phyloP scores from a whole-genome alignment of 2,329 filamentous ascomycete species.

The Calonectria henricotiae region DNA sequence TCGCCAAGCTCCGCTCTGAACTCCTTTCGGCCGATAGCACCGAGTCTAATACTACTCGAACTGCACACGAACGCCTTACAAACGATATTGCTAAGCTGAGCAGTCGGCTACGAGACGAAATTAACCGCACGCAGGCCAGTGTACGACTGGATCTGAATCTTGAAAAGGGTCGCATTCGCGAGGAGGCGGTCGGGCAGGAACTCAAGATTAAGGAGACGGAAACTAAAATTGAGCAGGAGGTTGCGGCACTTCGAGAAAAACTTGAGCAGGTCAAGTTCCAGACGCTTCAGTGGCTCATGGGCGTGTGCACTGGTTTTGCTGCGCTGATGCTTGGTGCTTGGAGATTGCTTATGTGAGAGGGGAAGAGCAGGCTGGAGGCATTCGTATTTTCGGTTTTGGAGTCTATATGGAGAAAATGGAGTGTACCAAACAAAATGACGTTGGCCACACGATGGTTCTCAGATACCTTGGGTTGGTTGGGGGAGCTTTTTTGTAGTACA shows the following conservation, averaged over 20 bases:
- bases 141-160: slow-evolving; percentile 94
- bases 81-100: slow-evolving; percentile 97
- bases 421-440: not conserved
- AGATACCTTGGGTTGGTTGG: slow-evolving; percentile 13
- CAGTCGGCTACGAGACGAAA: slow-evolving; percentile 91
- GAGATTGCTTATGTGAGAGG: slow-evolving; percentile 75
- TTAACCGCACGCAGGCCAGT: slow-evolving; percentile 92
- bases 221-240: slow-evolving; percentile 98
- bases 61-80: slow-evolving; percentile 91
- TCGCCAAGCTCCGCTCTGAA: slow-evolving; percentile 96
- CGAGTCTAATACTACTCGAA: slow-evolving; percentile 89
- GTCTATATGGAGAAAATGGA: slow-evolving; percentile 6
- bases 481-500: slow-evolving; percentile 21
- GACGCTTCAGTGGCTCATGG: slow-evolving; percentile 98
- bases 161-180: slow-evolving; percentile 95
- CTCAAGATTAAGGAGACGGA: slow-evolving; percentile 99
- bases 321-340: slow-evolving; percentile 80
- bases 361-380: not conserved
- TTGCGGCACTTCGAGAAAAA: slow-evolving; percentile 90
- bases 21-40: slow-evolving; percentile 93
- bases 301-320: slow-evolving; percentile 80
- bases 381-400: slow-evolving; percentile 4
- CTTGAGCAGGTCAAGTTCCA: slow-evolving; percentile 98
- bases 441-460: not conserved
- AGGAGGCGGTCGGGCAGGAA: slow-evolving; percentile 97